These are phyloP conservation scores for Phytophthora brassicae DNA, from an alignment of 352 stramenopile species.

Conservation along the genomic window DNA sequence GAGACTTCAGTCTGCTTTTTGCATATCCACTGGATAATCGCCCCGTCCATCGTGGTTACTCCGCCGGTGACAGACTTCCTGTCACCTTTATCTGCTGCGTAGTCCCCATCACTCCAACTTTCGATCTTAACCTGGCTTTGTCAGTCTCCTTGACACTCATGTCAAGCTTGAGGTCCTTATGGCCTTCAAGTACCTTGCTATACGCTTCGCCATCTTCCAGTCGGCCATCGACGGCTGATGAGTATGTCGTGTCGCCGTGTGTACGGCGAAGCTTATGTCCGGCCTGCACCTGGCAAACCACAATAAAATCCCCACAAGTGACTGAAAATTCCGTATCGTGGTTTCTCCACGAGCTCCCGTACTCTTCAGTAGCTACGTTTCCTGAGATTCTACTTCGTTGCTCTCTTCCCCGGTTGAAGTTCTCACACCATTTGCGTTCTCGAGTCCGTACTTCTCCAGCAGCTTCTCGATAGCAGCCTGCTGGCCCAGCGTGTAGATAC, in stretches of 20 bases:
- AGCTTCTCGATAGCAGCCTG: constrained; percentile 23
- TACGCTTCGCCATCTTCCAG: constrained; percentile 15
- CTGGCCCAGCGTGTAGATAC: constrained; percentile 24
- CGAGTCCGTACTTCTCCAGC: constrained; percentile 17
- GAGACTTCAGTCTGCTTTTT: constrained; percentile 18
- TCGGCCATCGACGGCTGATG: background rate
- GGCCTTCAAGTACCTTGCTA: constrained; percentile 24
- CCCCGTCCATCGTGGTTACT: constrained; percentile 12
- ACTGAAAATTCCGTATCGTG: constrained; percentile 29
- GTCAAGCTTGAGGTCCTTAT: constrained; percentile 6
- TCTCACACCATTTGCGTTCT: constrained; percentile 25
- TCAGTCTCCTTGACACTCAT: background rate
- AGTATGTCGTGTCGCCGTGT: too few species aligned
- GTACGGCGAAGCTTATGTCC: constrained; percentile 28
- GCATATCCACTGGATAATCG: constrained; percentile 3
- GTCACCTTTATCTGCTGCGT: constrained; percentile 18
- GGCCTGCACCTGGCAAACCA: constrained; percentile 28
- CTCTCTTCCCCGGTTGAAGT: background rate
- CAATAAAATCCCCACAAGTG: constrained; percentile 34
- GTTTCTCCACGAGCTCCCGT: constrained; percentile 2
- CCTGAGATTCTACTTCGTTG: background rate
- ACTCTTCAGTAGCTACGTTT: background rate
- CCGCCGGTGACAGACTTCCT: constrained; percentile 26
- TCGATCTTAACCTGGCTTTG: background rate
- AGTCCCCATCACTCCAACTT: constrained; percentile 24